Base-by-base conservation (phyloP, 495 filamentous ascomycete species). In the Astrothelium subdiscretum region DNA sequence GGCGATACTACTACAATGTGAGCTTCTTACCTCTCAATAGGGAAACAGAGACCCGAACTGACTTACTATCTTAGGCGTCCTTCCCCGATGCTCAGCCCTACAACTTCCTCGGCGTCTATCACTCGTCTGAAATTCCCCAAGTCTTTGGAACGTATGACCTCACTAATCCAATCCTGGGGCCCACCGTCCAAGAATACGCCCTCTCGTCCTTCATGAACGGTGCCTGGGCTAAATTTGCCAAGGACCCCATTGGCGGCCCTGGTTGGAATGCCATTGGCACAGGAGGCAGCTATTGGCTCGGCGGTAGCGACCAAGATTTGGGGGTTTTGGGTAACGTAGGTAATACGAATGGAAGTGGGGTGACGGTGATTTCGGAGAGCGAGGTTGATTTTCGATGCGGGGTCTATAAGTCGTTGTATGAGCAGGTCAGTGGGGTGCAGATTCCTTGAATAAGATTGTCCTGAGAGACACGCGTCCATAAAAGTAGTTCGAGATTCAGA, bases 181-280 rank as follows among this genome's bases (percentile, higher is more conserved):
- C 63, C 3, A 68, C 70, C 13, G 64, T 64, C 26, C 68, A 72
- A 57, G 62, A 70, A 42, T 59, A 64, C 31, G 63, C 63, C 35
- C 65, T 72, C 3, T 67, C 62, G 42, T 60, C 59, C n/a, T 57
- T 32, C 38, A 72, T 72, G 68, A 60, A 66, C 3, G 51, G 52
- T 15, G 66, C 70, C 11, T 72, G 69, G 69, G 70, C 70, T 8
- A 31, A 54, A 6, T 72, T 72, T 57, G 70, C 70, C 22, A 72
- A 72, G 64, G 64, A 72, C 44, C 70, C 70, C 2, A 32, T 32
- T 3, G 59, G 48, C 32, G 70, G 70, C 29, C 70, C 70, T 3
- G 70, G 70, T 3, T 70, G 70, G 68, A 67, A 67, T 5, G 62
- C 67, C 63, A 70, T 59, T 22, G 57, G 68, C 51, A 65, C 62